Evolutionary conservation across 1,284 basidiomycete genomes (phyloP), one percentile per base, ranked within the genome.

Genomic region (Moesziomyces sp.): DNA sequence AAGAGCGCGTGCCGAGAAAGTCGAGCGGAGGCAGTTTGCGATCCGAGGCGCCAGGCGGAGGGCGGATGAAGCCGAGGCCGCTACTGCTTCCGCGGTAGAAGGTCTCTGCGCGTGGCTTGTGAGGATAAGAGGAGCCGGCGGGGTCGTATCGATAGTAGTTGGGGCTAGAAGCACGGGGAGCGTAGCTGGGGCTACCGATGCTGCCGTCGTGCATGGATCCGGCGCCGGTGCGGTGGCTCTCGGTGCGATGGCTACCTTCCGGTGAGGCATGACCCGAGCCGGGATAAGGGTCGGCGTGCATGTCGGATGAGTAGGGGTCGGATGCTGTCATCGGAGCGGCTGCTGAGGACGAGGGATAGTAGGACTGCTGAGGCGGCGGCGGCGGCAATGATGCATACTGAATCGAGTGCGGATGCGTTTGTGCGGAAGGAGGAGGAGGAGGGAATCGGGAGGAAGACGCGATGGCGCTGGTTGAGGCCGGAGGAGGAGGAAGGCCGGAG

Each of bases 51-150:
- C 57, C 62, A 18, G 52, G 44, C 1, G 63, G 56, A 26, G 69
- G 63, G 38, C 70, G 64, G 14, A 73, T 54, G 42, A 73, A 60
- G 44, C 65, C 65, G 6, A 64, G 58, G 3, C 70, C 70, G 46
- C 70, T 73, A 40, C 60, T 73, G 54, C 60, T 64, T 24, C 64
- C 70, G 10, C 65, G 70, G 21, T 68, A 73, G 55, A 73, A 64
- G 1, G 64, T 63, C 35, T 73, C 65, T 13, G 48, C 38, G 40
- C 63, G 66, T 3, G 50, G 59, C 35, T 50, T 69, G 21, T 52
- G 30, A 1, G 48, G 45, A 38, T 58, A 53, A 7, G 56, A 51
- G 18, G 59, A 44, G 0, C 55, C 58, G 16, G 59, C 55, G 19
- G 66, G 52, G 21, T 69, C 66, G 45, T 59, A 69, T 18, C 59